Conservation (phyloP, 2,329 filamentous ascomycete species). For the Trichoderma pleuroti region DNA sequence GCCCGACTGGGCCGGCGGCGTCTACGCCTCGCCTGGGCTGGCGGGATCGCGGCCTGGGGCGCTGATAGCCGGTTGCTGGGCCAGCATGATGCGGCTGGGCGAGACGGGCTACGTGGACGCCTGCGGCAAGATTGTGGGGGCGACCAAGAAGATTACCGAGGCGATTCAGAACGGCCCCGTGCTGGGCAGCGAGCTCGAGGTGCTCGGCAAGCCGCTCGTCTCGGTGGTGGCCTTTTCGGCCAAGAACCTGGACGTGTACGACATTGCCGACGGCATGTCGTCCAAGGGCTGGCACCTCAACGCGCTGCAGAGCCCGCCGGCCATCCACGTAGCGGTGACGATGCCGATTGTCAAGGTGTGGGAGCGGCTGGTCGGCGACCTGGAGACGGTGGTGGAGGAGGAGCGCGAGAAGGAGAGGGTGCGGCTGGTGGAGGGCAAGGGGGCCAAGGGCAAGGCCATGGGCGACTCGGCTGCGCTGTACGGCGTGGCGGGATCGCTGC, state of each 20-base stretch:
- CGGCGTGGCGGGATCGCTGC: slow-evolving; percentile 89
- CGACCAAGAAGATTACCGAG: slow-evolving; percentile 75
- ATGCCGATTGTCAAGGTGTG: slow-evolving; percentile 77
- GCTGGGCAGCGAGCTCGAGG: slow-evolving; percentile 68
- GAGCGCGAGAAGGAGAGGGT: slow-evolving; percentile 80
- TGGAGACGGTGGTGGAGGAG: slow-evolving; percentile 62
- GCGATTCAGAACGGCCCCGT: slow-evolving; percentile 67
- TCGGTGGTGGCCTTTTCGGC: slow-evolving; percentile 85
- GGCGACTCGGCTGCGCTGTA: slow-evolving; percentile 87
- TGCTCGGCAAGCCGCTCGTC: slow-evolving; percentile 83
- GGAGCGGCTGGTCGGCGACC: slow-evolving; percentile 73
- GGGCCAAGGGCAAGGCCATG: slow-evolving; percentile 60
- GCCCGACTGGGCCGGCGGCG: slow-evolving; percentile 90
- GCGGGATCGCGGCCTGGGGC: slow-evolving; percentile 90
- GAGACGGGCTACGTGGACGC: slow-evolving; percentile 84
- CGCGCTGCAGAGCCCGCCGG: slow-evolving; percentile 84
- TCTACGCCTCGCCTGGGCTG: slow-evolving; percentile 90
- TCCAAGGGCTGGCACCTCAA: slow-evolving; percentile 92
- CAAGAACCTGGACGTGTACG: slow-evolving; percentile 86
- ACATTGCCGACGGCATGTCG: slow-evolving; percentile 85
- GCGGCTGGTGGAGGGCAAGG: slow-evolving; percentile 65
- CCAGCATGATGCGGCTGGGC: slow-evolving; percentile 82
- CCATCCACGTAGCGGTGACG: slow-evolving; percentile 92
- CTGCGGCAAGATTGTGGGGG: slow-evolving; percentile 82
- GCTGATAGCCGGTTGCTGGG: slow-evolving; percentile 94